Base-by-base conservation (phyloP, 2,329 filamentous ascomycete genomes). In the Botrytis squamosa region DNA sequence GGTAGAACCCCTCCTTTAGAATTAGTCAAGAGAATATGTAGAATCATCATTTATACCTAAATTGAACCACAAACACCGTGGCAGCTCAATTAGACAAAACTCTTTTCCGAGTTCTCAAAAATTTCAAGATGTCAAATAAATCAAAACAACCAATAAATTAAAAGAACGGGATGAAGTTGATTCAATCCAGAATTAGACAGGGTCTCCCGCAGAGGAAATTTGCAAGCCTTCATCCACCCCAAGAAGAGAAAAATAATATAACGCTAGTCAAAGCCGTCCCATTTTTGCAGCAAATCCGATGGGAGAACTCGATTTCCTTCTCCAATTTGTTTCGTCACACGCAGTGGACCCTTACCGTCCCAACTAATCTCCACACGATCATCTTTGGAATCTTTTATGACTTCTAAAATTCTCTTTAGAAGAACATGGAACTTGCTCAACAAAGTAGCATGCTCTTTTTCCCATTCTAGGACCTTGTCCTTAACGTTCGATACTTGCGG, bases 291-390 rank as follows among this genome's bases (percentile, higher is more conserved):
- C 42, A 80, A 74, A 44, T 79, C 78, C 9, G 71, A 59, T 59
- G 78, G 77, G 36, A 80, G 74, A 7, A 75, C 78, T 46, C 49
- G 74, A 36, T 75, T 79, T 12, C 74, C 74, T 44, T 75, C 63
- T 42, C 57, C 75, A 67, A 78, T 74, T 63, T 77, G 78, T 63
- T 76, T 65, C 3, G 77, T 78, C 42, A 79, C 75, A 10, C 70
- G 46, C 20, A 77, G 49, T 18, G 75, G 75, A 42, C 75, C 75
- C n/a, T 71, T 20, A 10, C 73, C 75, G 44, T 74, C 73, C 75
- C 75, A 76, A 44, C 73, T 74, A 3, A 77, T 62, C 67, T 77
- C 75, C 33, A 55, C 64, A 5, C 75, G 71, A 46, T 73, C 40
- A 33, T 69, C 20, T 2, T 76, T 70, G 5, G 75, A 75, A 60